Percentiles rank a stretch among this genome's conserved stretches.
Evolutionary conservation across 129 eudicot species (phyloP).

Genomic region (Artemisia argyi): DNA sequence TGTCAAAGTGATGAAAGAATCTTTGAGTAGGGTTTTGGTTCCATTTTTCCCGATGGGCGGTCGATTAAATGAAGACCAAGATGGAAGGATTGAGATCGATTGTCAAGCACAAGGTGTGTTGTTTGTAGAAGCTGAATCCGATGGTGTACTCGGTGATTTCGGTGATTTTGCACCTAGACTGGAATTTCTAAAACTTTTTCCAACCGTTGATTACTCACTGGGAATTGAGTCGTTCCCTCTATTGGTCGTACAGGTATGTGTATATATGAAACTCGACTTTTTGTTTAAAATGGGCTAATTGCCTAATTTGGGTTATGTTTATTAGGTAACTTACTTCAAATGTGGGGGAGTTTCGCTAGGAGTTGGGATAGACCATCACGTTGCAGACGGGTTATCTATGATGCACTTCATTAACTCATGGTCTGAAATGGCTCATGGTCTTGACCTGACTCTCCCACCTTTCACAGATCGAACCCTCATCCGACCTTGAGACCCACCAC

Average conservation of each 20-base stretch:
- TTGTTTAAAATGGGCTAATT: no score
- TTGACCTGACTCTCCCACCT: slow-evolving; percentile 2
- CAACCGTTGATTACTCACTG: not conserved
- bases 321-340: slow-evolving; percentile 6
- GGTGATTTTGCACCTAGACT: slow-evolving; percentile 12
- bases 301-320: not conserved
- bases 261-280: not conserved
- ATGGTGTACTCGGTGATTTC: slow-evolving; percentile 13
- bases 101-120: slow-evolving; percentile 15
- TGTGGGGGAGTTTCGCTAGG: slow-evolving; percentile 18
- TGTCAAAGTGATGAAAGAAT: slow-evolving; percentile 8
- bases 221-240: not conserved
- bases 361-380: not conserved
- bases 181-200: slow-evolving; percentile 1
- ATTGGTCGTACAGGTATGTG: not conserved
- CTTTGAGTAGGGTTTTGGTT: slow-evolving; percentile 13
- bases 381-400: not conserved
- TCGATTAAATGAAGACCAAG: not conserved
- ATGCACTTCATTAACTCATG: not conserved
- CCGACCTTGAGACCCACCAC: slow-evolving; percentile 4
- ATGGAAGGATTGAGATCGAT: slow-evolving; percentile 15
- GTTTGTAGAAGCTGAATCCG: slow-evolving; percentile 1
- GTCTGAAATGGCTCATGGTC: slow-evolving; percentile 7
- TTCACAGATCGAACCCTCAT: not conserved
- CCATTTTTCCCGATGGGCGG: slow-evolving; percentile 18